Evolutionary conservation across 148 eudicot species (phyloP).

Genomic region (Cornus florida): DNA sequence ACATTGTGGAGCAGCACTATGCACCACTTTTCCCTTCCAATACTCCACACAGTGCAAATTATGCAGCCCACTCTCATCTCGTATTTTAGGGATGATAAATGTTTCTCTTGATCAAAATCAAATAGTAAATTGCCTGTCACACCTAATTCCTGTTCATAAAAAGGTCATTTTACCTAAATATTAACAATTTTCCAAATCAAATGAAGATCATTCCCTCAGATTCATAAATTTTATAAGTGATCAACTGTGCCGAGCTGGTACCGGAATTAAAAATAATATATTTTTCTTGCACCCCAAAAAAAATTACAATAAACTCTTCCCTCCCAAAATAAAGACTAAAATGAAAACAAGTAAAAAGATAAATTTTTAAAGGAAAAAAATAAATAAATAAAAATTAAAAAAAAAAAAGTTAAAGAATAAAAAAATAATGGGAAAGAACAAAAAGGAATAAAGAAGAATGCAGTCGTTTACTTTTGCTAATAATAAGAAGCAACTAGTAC

Average conservation of each 20-base stretch:
- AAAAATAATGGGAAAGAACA: constrained; percentile 33
- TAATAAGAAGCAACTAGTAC: background rate
- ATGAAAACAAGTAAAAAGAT: constrained; percentile 26
- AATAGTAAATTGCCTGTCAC: background rate
- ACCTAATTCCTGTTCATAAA: background rate
- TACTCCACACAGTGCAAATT: background rate
- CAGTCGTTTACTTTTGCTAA: constrained; percentile 24
- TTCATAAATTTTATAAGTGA: too few relatives aligned
- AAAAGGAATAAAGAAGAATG: constrained; percentile 31
- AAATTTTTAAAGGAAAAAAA: constrained; percentile 10
- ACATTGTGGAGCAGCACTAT: too few relatives aligned
- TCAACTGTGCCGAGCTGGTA: background rate
- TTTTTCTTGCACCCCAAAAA: constrained; percentile 9
- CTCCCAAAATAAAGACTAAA: background rate
- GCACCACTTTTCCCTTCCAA: too few relatives aligned
- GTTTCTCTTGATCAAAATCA: background rate
- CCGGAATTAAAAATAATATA: background rate
- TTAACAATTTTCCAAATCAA: background rate
- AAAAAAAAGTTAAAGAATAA: constrained; percentile 26
- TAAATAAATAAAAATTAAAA: constrained; percentile 27
- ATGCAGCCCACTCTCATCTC: background rate
- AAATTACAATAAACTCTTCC: constrained; percentile 11
- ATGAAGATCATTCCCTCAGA: background rate
- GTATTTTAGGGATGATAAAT: too few relatives aligned
- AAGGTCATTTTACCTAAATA: background rate